Base-by-base conservation (phyloP, 225 moss, liverwort and hornwort genomes). In the Polytrichum formosum region DNA sequence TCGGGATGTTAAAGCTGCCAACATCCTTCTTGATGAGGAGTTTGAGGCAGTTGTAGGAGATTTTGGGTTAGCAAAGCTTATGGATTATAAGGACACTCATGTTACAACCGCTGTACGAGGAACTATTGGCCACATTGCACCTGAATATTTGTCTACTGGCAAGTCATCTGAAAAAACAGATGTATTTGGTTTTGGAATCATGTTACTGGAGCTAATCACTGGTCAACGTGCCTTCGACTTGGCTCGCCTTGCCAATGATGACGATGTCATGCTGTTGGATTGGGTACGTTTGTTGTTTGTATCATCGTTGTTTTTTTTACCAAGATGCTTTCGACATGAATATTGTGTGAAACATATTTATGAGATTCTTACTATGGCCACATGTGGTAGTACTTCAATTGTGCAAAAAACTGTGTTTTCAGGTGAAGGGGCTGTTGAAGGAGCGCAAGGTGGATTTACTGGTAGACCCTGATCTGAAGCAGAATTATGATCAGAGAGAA, bases 141-240 rank as follows among this genome's bases (percentile, higher is more conserved):
- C 96, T 18, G 96, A 96, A 74, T 96, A 96, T 77, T 80, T 96
- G 66, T 96, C 96, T 58, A 96, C 96, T 70, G 96, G 96, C 72
- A 96, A 96, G 75, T 93, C 93, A 28, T 96, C 96, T 10, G 96
- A 96, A 73, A 96, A 96, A 74, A 96, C 96, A 1, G 96, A 96
- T 78, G 87, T 96, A 7, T 96, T 93, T 80, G 96, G 96, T 56
- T 96, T 87, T 79, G 96, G 96, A 64, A 91, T 96, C 30, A 93
- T 96, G 93, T 72, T 96, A 19, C 77, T 96, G 78, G 96, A 96
- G 85, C 93, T 96, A 29, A 93, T 96, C 61, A 96, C 96, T 21
- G 96, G 96, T 54, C 96, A 93, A 78, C 91, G 96, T 70, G 96
- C 96, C 6, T 96, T 91, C 65, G 96, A 96, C 71, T 87, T 96